Percentiles rank a stretch among this genome's conserved stretches.
Evolutionary conservation across 495 filamentous ascomycete species (phyloP).

Genomic region (Talaromyces wortmannii): DNA sequence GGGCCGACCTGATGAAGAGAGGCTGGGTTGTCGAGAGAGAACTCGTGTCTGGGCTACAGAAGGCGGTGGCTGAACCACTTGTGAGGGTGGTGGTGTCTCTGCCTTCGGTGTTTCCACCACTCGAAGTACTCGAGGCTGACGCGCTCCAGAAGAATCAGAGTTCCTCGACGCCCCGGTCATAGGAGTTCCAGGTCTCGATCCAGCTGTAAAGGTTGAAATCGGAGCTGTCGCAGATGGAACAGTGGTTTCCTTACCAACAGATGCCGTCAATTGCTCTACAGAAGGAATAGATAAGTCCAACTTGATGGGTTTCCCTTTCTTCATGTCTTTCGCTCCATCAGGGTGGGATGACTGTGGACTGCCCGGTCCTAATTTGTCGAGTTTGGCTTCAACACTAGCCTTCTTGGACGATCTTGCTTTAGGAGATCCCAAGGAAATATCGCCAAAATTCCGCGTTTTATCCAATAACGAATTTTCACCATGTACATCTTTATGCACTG

Average conservation of each 20-base stretch:
- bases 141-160: slow-evolving; percentile 41
- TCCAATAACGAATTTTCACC: slow-evolving; percentile 11
- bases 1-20: slow-evolving; percentile 58
- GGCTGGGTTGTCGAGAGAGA: slow-evolving; percentile 51
- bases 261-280: slow-evolving; percentile 8
- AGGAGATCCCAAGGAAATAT: slow-evolving; percentile 37
- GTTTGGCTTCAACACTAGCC: slow-evolving; percentile 9
- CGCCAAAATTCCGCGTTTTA: slow-evolving; percentile 27
- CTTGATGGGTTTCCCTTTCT: slow-evolving; percentile 27
- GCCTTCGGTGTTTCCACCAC: slow-evolving; percentile 67
- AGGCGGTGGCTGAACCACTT: slow-evolving; percentile 30
- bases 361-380: slow-evolving; percentile 18
- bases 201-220: not conserved
- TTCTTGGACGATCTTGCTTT: slow-evolving; percentile 30
- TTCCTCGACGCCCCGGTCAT: slow-evolving; percentile 32
- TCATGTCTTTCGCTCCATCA: not conserved
- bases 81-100: slow-evolving; percentile 43
- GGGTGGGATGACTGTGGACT: not conserved
- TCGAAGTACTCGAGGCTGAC: slow-evolving; percentile 51
- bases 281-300: slow-evolving; percentile 15
- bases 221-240: slow-evolving; percentile 15
- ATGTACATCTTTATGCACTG: slow-evolving; percentile 12
- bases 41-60: slow-evolving; percentile 28
- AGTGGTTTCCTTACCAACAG: slow-evolving; percentile 10
- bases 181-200: slow-evolving; percentile 30